phyloP scores from a whole-genome alignment of 805 yeast species.

The Yarrowia deformans region DNA sequence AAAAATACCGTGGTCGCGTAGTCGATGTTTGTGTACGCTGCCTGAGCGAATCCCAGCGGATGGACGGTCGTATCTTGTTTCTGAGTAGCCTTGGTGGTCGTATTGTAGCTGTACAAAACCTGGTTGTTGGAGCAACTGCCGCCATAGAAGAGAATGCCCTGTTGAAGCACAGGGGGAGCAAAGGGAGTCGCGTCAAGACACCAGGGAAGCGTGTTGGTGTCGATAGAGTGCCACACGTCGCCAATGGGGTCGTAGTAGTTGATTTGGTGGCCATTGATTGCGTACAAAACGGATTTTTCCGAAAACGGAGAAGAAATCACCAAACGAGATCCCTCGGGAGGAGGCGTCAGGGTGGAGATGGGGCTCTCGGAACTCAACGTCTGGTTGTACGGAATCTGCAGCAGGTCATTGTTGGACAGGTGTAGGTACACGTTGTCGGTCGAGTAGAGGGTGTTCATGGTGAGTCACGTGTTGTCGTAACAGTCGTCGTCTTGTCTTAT shows the following conservation, averaged over 20 bases:
- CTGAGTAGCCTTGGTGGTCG: not conserved
- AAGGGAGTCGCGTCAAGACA: slow-evolving; percentile 11
- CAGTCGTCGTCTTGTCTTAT: not conserved
- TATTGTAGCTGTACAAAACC: slow-evolving; percentile 15
- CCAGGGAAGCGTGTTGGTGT: not conserved
- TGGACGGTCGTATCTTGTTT: slow-evolving; percentile 1
- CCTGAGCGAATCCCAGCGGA: slow-evolving; percentile 21
- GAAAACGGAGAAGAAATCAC: not conserved
- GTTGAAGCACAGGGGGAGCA: slow-evolving; percentile 12
- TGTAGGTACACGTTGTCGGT: slow-evolving; percentile 8
- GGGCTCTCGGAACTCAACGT: slow-evolving; percentile 1
- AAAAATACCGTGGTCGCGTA: slow-evolving; percentile 21
- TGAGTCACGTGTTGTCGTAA: too few species aligned
- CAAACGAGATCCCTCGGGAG: not conserved
- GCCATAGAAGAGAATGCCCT: slow-evolving; percentile 30
- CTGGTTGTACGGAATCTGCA: slow-evolving; percentile 29
- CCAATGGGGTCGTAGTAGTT: slow-evolving; percentile 25
- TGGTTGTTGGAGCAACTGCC: slow-evolving; percentile 6
- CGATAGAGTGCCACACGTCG: slow-evolving; percentile 3
- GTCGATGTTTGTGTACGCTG: slow-evolving; percentile 21
- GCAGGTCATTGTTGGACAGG: slow-evolving; percentile 24
- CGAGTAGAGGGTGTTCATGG: slow-evolving; percentile 24
- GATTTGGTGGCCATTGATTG: not conserved
- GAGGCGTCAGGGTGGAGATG: not conserved
- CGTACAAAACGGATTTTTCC: not conserved